phyloP scores from a whole-genome alignment of 768 basidiomycete genomes.

The Calocera cornea region DNA sequence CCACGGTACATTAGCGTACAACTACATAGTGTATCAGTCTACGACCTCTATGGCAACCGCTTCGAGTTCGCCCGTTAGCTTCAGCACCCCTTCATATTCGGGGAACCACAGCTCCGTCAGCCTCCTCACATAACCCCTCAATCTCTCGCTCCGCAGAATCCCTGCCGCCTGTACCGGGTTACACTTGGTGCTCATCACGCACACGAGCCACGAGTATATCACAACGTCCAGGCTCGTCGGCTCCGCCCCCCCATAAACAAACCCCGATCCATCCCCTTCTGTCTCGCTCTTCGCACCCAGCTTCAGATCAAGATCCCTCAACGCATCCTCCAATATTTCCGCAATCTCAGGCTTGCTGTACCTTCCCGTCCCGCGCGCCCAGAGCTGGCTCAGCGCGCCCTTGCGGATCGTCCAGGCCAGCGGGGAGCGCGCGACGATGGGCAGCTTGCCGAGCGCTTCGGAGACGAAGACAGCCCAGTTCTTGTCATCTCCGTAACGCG shows the following conservation, averaged over 20 bases:
- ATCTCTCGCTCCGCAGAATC: not conserved
- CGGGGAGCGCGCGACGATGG: not conserved
- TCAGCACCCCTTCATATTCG: not conserved
- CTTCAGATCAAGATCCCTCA: not conserved
- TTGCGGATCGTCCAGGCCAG: not conserved
- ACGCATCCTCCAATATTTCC: not conserved
- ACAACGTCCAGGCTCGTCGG: not conserved
- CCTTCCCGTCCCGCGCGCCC: not conserved
- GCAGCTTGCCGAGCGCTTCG: not conserved
- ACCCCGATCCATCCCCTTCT: not conserved
- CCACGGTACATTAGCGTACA: no score
- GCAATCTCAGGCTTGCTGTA: not conserved
- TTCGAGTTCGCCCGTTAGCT: not conserved
- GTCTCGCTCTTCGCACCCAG: not conserved
- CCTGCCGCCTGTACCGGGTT: not conserved
- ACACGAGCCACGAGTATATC: not conserved
- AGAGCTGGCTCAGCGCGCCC: not conserved
- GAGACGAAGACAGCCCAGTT: not conserved
- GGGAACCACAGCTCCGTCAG: not conserved
- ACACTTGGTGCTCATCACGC: not conserved
- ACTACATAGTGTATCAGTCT: no score
- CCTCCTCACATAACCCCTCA: not conserved
- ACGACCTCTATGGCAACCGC: no score
- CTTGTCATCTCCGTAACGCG: not conserved
- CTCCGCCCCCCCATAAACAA: not conserved